Evolutionary conservation across 176 grass and related monocot species (phyloP).

Genomic region (Tillandsia leiboldiana): DNA sequence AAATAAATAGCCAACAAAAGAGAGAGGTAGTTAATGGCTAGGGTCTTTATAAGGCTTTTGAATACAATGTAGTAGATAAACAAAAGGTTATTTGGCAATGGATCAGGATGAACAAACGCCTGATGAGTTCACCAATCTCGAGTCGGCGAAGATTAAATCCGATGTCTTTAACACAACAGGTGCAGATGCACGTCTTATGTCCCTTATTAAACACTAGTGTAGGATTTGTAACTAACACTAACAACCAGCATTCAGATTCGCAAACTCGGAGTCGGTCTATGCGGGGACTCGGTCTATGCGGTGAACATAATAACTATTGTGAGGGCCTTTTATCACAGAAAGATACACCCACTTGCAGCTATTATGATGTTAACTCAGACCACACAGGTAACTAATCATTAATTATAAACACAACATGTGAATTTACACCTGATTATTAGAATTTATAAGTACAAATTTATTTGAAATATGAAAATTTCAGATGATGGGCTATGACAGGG

Average conservation of each 20-base stretch:
- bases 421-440: too few species aligned
- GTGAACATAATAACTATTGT: slow-evolving; percentile 76
- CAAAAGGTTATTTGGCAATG: too few species aligned
- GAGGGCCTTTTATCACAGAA: slow-evolving; percentile 60
- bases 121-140: too few species aligned
- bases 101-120: too few species aligned
- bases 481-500: slow-evolving; percentile 41
- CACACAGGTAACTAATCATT: slow-evolving; percentile 43
- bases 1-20: too few species aligned
- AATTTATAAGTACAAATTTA: not conserved
- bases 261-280: slow-evolving; percentile 63
- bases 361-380: slow-evolving; percentile 63
- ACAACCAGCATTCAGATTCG: slow-evolving; percentile 36
- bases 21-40: not conserved
- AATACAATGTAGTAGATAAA: too few species aligned
- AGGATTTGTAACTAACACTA: too few species aligned
- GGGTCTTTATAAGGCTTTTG: too few species aligned
- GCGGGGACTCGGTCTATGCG: slow-evolving; percentile 66
- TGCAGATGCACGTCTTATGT: too few species aligned
- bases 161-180: too few species aligned
- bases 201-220: too few species aligned
- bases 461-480: not conserved
- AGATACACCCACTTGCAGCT: slow-evolving; percentile 50
- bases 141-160: too few species aligned
- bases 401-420: not conserved